Base-by-base conservation (phyloP, 1,139 yeast species). In the Protomyces inouyei region DNA sequence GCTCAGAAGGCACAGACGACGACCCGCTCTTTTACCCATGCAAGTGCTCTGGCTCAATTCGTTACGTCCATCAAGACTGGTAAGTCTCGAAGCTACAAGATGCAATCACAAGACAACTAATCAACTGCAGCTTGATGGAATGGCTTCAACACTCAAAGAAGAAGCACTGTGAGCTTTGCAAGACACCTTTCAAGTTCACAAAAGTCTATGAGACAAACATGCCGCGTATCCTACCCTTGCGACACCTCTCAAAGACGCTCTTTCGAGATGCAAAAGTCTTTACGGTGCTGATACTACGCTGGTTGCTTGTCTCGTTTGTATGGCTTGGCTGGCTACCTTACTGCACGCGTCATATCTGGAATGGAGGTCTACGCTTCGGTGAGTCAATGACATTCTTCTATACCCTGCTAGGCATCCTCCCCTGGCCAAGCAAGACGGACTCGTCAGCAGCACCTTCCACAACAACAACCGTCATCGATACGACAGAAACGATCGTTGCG, bases 1-100 rank as follows among this genome's bases (percentile, higher is more conserved):
- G 97, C 65, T 93, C 95, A 57, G 98, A 90, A 71, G 93, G 84
- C n/a, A 83, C 95, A 0, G 77, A 76, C 0, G 83, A 82, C 0
- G 93, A 89, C 69, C 97, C 97, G 2, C 78, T 93, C 60, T 87
- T 83, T 69, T 93, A 89, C 75, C 98, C 99, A 1, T 93, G 99
- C 76, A 86, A 84, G 72, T 93, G 98, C 75, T 82, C 91, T 67
- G 99, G 99, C 1, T 87, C 96, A 36, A 95, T 93, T 73, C 88
- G 88, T 73, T 91, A 85, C 72, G 89, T 93, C 65, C 99, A 93
- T 75, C 96, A 93, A 74, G 95, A 87, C 60, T 93, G 98, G 76
- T 75, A 71, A 55, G 75, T 67, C 32, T 0, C 8, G 0, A 28
- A 28, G 32, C 32, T 28, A 4, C 32, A 4, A 4, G 14, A 1